phyloP scores from a whole-genome alignment of 2,329 filamentous ascomycete species.

The Madurella fahalii region DNA sequence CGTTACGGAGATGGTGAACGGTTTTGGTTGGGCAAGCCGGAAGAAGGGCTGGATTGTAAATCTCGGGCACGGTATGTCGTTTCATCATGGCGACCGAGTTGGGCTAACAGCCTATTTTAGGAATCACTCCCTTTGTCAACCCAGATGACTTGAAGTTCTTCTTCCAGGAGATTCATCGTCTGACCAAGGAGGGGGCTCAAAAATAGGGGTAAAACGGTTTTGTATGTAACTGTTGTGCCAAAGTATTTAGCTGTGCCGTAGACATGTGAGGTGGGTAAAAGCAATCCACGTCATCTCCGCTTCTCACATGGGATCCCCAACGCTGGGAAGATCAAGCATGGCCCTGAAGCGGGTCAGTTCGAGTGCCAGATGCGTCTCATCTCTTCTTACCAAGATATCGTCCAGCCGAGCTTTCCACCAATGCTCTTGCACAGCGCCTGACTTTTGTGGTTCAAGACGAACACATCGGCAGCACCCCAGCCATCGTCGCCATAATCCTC shows the following conservation, averaged over 20 bases:
- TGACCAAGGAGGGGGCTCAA: slow-evolving; percentile 43
- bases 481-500: slow-evolving; percentile 43
- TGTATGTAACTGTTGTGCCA: slow-evolving; percentile 5
- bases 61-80: slow-evolving; percentile 76
- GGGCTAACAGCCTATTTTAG: slow-evolving; percentile 39
- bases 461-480: slow-evolving; percentile 61
- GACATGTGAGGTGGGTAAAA: not conserved
- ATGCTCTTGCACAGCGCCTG: slow-evolving; percentile 59
- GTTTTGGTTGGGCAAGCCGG: slow-evolving; percentile 69
- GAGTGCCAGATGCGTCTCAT: not conserved
- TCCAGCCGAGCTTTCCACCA: slow-evolving; percentile 53
- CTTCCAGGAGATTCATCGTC: slow-evolving; percentile 83
- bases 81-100: slow-evolving; percentile 3
- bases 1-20: slow-evolving; percentile 81
- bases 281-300: not conserved
- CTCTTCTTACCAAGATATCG: slow-evolving; percentile 53
- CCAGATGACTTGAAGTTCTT: slow-evolving; percentile 91
- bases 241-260: not conserved
- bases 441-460: slow-evolving; percentile 56
- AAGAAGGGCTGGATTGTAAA: slow-evolving; percentile 97
- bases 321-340: slow-evolving; percentile 14
- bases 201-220: slow-evolving; percentile 7
- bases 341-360: slow-evolving; percentile 17
- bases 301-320: slow-evolving; percentile 14
- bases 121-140: slow-evolving; percentile 90